Percentiles rank a stretch among this genome's conserved stretches.
phyloP scores from a whole-genome alignment of 305 asterid species.

The Fraxinus dipetala region DNA sequence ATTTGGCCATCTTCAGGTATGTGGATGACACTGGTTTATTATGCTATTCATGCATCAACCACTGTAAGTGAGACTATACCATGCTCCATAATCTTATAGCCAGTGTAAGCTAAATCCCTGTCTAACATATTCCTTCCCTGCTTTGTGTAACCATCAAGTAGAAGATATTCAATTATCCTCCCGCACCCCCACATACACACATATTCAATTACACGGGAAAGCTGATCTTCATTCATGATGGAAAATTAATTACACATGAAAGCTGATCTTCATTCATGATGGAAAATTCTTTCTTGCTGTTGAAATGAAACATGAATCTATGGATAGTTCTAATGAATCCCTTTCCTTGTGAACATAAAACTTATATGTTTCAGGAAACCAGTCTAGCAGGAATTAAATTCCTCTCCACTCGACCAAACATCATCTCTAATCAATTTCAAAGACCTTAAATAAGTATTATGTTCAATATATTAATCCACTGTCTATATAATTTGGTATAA shows the following conservation, averaged over 20 bases:
- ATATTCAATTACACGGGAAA: background rate
- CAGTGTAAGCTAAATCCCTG: background rate
- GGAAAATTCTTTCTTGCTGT: background rate
- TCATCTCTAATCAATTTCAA: background rate
- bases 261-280: background rate
- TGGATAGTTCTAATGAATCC: background rate
- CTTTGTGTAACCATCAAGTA: background rate
- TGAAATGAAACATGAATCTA: background rate
- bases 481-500: background rate
- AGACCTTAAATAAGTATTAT: background rate
- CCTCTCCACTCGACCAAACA: background rate
- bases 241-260: background rate
- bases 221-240: background rate
- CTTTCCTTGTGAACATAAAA: background rate
- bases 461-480: background rate
- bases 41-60: background rate
- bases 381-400: background rate
- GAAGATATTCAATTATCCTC: background rate
- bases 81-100: background rate
- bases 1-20: background rate
- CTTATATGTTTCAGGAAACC: background rate
- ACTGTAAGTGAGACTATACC: background rate
- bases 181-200: background rate
- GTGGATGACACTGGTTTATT: background rate
- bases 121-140: background rate